phyloP scores from a whole-genome alignment of 2,329 filamentous ascomycete genomes.

The Aspergillus terreus region DNA sequence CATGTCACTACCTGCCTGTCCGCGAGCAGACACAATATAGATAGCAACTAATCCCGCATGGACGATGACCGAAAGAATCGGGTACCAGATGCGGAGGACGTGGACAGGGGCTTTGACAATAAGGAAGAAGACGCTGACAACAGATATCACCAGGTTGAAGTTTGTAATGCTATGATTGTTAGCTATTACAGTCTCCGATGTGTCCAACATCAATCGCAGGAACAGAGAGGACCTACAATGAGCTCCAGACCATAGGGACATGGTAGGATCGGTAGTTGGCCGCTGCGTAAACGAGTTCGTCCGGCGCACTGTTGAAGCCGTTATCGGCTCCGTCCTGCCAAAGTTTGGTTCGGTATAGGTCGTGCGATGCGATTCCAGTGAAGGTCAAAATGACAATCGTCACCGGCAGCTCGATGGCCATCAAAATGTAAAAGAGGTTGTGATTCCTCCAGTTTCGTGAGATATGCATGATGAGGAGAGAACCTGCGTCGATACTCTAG shows the following conservation, averaged over 20 bases:
- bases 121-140: constrained; percentile 59
- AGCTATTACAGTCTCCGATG: background rate
- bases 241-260: constrained; percentile 57
- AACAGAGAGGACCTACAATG: constrained; percentile 47
- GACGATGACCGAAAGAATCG: constrained; percentile 51
- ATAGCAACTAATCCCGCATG: constrained; percentile 50
- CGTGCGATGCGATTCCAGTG: constrained; percentile 59
- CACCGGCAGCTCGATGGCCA: constrained; percentile 54
- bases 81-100: constrained; percentile 55
- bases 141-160: constrained; percentile 59
- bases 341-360: constrained; percentile 58
- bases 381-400: constrained; percentile 57
- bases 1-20: constrained; percentile 56
- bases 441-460: constrained; percentile 54
- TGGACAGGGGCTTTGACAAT: constrained; percentile 57
- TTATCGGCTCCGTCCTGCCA: constrained; percentile 60
- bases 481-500: background rate
- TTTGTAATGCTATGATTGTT: constrained; percentile 50
- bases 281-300: constrained; percentile 53
- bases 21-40: constrained; percentile 53
- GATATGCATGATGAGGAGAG: constrained; percentile 40
- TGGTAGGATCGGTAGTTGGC: constrained; percentile 57
- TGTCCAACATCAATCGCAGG: background rate
- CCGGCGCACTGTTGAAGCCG: constrained; percentile 61
- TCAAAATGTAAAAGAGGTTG: constrained; percentile 49